These are phyloP conservation scores for Pyronema domesticum DNA, from an alignment of 495 filamentous ascomycete genomes.

Conservation along the genomic window DNA sequence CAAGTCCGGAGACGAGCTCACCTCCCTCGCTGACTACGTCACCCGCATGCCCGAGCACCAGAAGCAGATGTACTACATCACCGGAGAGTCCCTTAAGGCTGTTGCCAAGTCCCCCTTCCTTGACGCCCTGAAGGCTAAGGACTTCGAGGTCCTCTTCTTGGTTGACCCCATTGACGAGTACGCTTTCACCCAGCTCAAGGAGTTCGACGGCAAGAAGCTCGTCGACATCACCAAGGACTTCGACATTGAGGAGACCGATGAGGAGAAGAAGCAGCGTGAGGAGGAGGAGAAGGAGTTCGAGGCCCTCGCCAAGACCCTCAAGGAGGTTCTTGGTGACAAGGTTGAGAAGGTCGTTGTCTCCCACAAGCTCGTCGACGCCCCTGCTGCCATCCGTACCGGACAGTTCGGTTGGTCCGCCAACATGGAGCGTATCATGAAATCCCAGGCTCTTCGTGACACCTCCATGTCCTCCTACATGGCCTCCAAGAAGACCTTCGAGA, in stretches of 20 bases:
- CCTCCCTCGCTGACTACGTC: constrained; percentile 88
- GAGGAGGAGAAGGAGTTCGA: constrained; percentile 96
- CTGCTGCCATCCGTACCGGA: constrained; percentile 97
- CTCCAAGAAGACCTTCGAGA: constrained; percentile 99
- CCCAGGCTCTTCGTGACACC: constrained; percentile 97
- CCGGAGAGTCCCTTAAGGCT: constrained; percentile 96
- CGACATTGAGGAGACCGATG: constrained; percentile 98
- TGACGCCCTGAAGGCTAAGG: constrained; percentile 97
- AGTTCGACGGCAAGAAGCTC: constrained; percentile 98
- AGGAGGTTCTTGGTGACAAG: constrained; percentile 98
- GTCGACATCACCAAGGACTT: constrained; percentile 99
- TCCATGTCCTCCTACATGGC: constrained; percentile 99
- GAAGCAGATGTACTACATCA: constrained; percentile 99
- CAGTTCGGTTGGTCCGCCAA: constrained; percentile 99
- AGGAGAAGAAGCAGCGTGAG: constrained; percentile 96
- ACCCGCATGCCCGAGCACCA: constrained; percentile 99
- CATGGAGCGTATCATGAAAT: constrained; percentile 99
- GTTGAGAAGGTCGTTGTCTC: constrained; percentile 99
- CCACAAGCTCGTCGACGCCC: constrained; percentile 89
- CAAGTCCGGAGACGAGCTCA: constrained; percentile 90
- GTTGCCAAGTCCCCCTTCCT: constrained; percentile 97
- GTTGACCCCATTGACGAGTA: constrained; percentile 99
- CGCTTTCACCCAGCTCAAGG: constrained; percentile 99
- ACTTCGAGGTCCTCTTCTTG: constrained; percentile 98
- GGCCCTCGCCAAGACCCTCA: constrained; percentile 77